Percentiles rank a stretch among this genome's conserved stretches.
Evolutionary conservation across 768 basidiomycete genomes (phyloP).

Genomic region (Mycena alexandri): DNA sequence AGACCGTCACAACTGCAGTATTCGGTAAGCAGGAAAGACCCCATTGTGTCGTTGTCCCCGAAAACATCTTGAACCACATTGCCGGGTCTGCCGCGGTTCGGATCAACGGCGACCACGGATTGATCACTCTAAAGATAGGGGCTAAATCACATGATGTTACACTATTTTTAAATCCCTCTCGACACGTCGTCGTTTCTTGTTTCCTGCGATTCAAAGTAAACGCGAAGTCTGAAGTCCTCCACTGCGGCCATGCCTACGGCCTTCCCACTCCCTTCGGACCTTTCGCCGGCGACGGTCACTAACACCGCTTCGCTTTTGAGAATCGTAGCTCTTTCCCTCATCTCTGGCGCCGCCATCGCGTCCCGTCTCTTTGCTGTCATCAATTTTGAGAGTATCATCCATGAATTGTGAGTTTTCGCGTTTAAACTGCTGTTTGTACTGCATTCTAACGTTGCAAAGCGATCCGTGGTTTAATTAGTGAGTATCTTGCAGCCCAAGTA

Average conservation of each 20-base stretch:
- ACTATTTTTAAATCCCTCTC: slow-evolving; percentile 12
- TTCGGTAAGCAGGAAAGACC: too few species aligned
- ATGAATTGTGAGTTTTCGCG: slow-evolving; percentile 87
- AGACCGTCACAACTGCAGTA: too few species aligned
- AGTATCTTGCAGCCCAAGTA: slow-evolving; percentile 50
- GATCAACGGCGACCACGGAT: too few species aligned
- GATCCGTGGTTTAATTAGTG: slow-evolving; percentile 99
- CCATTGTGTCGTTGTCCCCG: too few species aligned
- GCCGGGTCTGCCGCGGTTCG: too few species aligned
- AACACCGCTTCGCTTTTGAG: slow-evolving; percentile 94
- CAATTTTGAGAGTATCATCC: slow-evolving; percentile 99
- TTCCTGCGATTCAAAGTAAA: slow-evolving; percentile 19
- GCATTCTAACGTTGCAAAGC: slow-evolving; percentile 55
- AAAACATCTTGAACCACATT: too few species aligned
- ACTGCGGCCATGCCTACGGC: slow-evolving; percentile 76
- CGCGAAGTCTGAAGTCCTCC: slow-evolving; percentile 34
- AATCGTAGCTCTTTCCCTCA: slow-evolving; percentile 89
- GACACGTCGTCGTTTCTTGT: slow-evolving; percentile 47
- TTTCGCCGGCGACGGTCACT: slow-evolving; percentile 79
- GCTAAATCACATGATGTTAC: too few species aligned
- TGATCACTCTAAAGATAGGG: too few species aligned
- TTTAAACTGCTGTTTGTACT: slow-evolving; percentile 2
- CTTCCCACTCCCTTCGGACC: slow-evolving; percentile 77
- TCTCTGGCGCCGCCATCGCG: slow-evolving; percentile 94
- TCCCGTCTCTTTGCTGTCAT: slow-evolving; percentile 97